Conservation (phyloP, 805 yeast genomes). For the Hanseniaspora valbyensis region DNA sequence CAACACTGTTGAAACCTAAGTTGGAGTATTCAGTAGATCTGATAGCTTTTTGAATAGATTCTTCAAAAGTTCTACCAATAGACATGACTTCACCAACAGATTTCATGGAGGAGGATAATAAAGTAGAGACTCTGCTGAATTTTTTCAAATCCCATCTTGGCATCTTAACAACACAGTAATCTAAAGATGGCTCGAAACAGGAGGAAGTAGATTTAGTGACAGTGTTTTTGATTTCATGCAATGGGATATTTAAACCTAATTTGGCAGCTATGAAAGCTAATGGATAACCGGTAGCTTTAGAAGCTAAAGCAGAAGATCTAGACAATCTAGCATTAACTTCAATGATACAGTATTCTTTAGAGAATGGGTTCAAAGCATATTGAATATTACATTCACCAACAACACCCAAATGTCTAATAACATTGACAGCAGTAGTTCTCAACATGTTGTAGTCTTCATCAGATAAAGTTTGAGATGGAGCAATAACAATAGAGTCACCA, state of each 20-base stretch:
- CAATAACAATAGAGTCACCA: slow-evolving; percentile 97
- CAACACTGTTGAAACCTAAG: slow-evolving; percentile 81
- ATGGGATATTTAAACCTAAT: slow-evolving; percentile 85
- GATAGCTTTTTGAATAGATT: slow-evolving; percentile 92
- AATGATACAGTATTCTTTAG: slow-evolving; percentile 88
- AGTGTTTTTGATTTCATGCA: slow-evolving; percentile 91
- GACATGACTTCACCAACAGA: slow-evolving; percentile 99
- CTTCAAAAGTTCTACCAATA: slow-evolving; percentile 95
- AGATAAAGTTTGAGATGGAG: slow-evolving; percentile 93
- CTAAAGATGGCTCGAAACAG: slow-evolving; percentile 92
- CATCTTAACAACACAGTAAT: slow-evolving; percentile 91
- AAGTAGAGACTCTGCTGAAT: slow-evolving; percentile 89
- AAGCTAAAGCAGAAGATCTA: slow-evolving; percentile 94
- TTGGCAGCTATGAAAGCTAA: slow-evolving; percentile 98
- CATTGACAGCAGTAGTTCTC: slow-evolving; percentile 93
- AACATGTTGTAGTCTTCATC: slow-evolving; percentile 98
- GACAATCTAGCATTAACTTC: slow-evolving; percentile 97
- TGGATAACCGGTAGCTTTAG: slow-evolving; percentile 98
- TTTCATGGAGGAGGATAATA: slow-evolving; percentile 92
- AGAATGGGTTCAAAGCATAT: slow-evolving; percentile 91
- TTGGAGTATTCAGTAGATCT: slow-evolving; percentile 94
- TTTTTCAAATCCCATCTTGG: slow-evolving; percentile 97
- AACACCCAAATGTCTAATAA: slow-evolving; percentile 94
- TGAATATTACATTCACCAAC: slow-evolving; percentile 99
- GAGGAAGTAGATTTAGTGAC: slow-evolving; percentile 95